Evolutionary conservation across 2,329 filamentous ascomycete genomes (phyloP).

Genomic region (Pseudogymnoascus sp.): DNA sequence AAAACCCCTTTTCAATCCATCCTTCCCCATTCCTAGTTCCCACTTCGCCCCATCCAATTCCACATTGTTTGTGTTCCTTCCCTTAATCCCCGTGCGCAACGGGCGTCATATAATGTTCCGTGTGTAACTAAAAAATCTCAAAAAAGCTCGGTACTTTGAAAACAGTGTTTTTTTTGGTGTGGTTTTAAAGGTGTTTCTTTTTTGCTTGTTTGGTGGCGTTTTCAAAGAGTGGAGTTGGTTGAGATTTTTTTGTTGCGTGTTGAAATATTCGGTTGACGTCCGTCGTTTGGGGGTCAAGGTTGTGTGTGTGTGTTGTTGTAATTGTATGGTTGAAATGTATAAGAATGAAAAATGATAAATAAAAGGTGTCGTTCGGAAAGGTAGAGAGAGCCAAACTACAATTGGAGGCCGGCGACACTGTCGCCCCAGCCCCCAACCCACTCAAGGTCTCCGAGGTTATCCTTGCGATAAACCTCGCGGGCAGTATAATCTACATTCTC

Average conservation of each 20-base stretch:
- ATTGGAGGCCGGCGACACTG: conserved; percentile 40
- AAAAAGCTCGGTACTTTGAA: background rate
- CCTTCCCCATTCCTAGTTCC: background rate
- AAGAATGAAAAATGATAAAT: conserved; percentile 19
- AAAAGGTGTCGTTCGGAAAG: conserved; percentile 17
- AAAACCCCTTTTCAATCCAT: background rate
- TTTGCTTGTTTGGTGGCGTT: background rate
- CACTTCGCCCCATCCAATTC: background rate
- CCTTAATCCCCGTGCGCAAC: background rate
- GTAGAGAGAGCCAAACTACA: conserved; percentile 46
- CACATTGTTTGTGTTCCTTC: background rate
- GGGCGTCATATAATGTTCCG: background rate
- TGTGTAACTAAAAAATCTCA: conserved; percentile 3
- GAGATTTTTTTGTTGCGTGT: background rate
- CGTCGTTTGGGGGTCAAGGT: background rate
- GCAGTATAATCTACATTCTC: conserved; percentile 16
- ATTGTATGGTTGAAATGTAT: background rate
- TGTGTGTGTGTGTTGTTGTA: background rate
- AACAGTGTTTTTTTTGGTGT: conserved; percentile 4
- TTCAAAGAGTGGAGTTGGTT: background rate
- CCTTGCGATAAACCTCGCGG: conserved; percentile 50
- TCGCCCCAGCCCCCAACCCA: conserved; percentile 91
- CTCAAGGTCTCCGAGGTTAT: conserved; percentile 70
- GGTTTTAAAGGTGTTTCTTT: background rate
- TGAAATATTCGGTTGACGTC: background rate